These are phyloP conservation scores for Aspergillus cavernicola DNA, from an alignment of 495 filamentous ascomycete species.

Conservation along the genomic window DNA sequence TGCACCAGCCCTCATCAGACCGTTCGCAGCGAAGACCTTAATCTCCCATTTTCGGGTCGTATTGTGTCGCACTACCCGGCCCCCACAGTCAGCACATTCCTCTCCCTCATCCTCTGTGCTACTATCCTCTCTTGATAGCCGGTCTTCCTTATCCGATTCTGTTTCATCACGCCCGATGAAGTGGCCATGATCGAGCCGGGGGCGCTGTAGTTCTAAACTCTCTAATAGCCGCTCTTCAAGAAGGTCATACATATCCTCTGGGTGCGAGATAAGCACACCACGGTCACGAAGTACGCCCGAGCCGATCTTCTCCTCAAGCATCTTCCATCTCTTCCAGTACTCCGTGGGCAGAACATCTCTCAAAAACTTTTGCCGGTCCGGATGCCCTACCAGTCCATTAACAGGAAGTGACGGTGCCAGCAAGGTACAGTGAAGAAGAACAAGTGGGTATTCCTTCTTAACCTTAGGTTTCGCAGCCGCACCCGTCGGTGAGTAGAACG, in stretches of 20 bases:
- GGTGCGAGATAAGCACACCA: conserved; percentile 84
- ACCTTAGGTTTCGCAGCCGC: conserved; percentile 46
- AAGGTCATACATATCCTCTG: conserved; percentile 83
- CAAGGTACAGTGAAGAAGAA: conserved; percentile 83
- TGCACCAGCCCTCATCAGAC: conserved; percentile 83
- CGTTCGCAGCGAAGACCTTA: conserved; percentile 89
- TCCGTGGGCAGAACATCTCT: conserved; percentile 53
- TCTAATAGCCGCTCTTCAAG: conserved; percentile 91
- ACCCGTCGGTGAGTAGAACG: conserved; percentile 45
- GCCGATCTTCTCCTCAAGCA: conserved; percentile 72
- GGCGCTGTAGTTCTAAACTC: conserved; percentile 71
- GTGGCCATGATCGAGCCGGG: conserved; percentile 77
- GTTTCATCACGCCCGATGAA: conserved; percentile 43
- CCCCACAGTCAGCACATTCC: conserved; percentile 60
- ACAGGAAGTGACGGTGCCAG: conserved; percentile 71
- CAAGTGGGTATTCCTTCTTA: conserved; percentile 70
- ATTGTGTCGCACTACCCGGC: conserved; percentile 46
- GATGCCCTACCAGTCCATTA: conserved; percentile 42
- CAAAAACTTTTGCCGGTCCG: conserved; percentile 43
- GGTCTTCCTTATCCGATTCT: conserved; percentile 35
- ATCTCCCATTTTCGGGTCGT: conserved; percentile 68
- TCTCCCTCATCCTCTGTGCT: conserved; percentile 39
- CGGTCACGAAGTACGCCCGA: conserved; percentile 69
- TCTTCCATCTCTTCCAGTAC: conserved; percentile 67
- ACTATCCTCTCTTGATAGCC: conserved; percentile 29